Conservation (phyloP, 1,139 yeast genomes). For the Yarrowia galli region DNA sequence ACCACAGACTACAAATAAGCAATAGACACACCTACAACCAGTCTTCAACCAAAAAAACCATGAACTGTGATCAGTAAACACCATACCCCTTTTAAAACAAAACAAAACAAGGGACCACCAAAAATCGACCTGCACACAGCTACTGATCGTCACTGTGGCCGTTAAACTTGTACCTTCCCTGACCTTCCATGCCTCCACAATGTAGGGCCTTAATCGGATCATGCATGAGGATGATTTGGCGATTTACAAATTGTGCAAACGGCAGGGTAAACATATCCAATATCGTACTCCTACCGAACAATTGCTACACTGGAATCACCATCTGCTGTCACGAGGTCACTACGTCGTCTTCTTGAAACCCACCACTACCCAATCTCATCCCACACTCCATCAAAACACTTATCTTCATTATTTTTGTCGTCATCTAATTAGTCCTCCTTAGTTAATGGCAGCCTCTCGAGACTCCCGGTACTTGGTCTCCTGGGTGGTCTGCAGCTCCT, state of each 20-base stretch:
- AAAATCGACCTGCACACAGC: too few relatives aligned
- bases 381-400: conserved; percentile 5
- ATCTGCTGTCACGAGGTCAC: too few relatives aligned
- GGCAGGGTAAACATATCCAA: too few relatives aligned
- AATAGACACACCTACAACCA: too few relatives aligned
- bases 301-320: too few relatives aligned
- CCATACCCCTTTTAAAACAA: too few relatives aligned
- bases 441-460: conserved; percentile 44
- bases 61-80: too few relatives aligned
- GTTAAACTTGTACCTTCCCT: conserved; percentile 1
- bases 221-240: not conserved
- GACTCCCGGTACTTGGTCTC: conserved; percentile 53
- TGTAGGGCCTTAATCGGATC: not conserved
- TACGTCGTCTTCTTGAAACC: too few relatives aligned
- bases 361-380: not conserved
- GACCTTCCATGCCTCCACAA: conserved; percentile 14
- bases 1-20: too few relatives aligned
- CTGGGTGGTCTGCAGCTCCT: conserved; percentile 64
- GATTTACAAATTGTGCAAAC: not conserved
- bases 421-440: conserved; percentile 21
- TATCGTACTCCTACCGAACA: too few relatives aligned
- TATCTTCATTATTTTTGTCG: conserved; percentile 27
- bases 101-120: too few relatives aligned
- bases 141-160: not conserved
- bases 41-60: too few relatives aligned